Base-by-base conservation (phyloP, 1,284 basidiomycete species). In the Mycena citricolor region DNA sequence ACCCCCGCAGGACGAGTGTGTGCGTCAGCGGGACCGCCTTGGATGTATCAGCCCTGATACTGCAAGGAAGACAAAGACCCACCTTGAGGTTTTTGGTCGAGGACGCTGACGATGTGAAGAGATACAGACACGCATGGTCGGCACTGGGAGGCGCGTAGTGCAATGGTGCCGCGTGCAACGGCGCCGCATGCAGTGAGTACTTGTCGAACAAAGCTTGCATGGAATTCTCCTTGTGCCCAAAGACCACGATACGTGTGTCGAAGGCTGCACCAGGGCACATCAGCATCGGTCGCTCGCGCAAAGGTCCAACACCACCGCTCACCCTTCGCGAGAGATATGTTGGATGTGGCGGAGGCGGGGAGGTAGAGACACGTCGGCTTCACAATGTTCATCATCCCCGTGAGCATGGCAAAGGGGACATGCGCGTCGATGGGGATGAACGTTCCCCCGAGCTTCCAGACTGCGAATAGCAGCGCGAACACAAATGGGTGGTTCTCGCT, bases 71-170 rank as follows among this genome's bases (percentile, higher is more conserved):
- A 33, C n/a, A n/a, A n/a, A n/a, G 12, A 14, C 19, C 23, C 8
- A 37, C 42, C 42, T 49, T 49, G 13, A 49, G 20, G 13, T 42
- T 49, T 3, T 44, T 12, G 1, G 2, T 11, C 5, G 42, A 35
- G 7, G 62, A 62, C 3, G 64, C 63, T 8, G 65, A 67, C 0
- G 65, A 67, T 0, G 65, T 67, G 44, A 62, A 62, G 4, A 66
- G 35, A 42, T 62, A 65, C 5, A 66, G 46, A 12, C 59, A 60
- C 29, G 54, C 44, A 24, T 54, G 44, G 13, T 54, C 45, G 11
- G 54, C 21, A 10, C 46, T 39, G 12, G 57, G 59, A 17, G 39
- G 25, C 16, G 51, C 52, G 39, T 52, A 55, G 8, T 33, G 31
- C 10, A 16, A 17, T 5, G 17, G 8, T 13, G 17, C 4, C 24